Percentiles rank a stretch among this genome's conserved stretches.
These are phyloP conservation scores for Sugiyamaella smithiae DNA, from an alignment of 805 yeast species.

Conservation along the genomic window DNA sequence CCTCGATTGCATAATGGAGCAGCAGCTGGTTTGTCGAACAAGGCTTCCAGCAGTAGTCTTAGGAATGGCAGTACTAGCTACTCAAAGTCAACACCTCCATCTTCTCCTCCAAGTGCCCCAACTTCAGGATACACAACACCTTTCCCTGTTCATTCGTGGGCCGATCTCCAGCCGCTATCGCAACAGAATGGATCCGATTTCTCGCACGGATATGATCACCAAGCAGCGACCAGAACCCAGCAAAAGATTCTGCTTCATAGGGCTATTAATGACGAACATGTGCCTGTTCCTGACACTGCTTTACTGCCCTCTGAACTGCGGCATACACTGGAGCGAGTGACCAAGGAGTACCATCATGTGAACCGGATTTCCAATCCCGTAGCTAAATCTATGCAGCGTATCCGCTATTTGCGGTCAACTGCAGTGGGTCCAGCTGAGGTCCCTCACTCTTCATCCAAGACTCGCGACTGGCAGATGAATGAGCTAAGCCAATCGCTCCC, in stretches of 20 bases:
- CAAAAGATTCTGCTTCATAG: slow-evolving; percentile 73
- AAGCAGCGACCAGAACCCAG: slow-evolving; percentile 53
- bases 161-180: slow-evolving; percentile 12
- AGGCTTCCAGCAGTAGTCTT: neutral
- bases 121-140: slow-evolving; percentile 5
- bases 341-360: slow-evolving; percentile 69
- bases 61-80: neutral
- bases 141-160: slow-evolving; percentile 19
- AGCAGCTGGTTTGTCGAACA: neutral
- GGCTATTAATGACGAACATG: slow-evolving; percentile 22
- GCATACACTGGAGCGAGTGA: slow-evolving; percentile 74
- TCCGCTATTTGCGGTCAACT: slow-evolving; percentile 26
- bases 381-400: slow-evolving; percentile 56
- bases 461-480: neutral
- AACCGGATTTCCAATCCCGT: slow-evolving; percentile 70
- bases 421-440: neutral
- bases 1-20: neutral
- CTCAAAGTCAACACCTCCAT: neutral
- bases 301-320: slow-evolving; percentile 18
- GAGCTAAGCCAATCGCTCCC: slow-evolving; percentile 20
- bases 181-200: neutral
- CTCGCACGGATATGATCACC: neutral
- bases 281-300: slow-evolving; percentile 12
- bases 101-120: neutral
- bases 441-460: neutral